Conservation (phyloP, 805 yeast genomes). For the Metschnikowia orientalis region DNA sequence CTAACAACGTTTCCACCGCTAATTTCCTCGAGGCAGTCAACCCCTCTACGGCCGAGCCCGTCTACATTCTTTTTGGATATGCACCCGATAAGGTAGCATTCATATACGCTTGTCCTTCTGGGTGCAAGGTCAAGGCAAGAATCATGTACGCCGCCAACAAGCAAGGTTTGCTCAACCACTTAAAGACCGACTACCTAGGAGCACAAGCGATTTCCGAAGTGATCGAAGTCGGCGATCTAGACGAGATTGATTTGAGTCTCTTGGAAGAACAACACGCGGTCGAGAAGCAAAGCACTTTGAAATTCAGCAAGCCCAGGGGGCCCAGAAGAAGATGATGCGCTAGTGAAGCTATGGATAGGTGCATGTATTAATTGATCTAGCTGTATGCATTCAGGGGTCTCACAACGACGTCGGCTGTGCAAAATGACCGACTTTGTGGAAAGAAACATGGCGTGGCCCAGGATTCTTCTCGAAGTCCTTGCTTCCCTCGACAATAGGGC, state of each 20-base stretch:
- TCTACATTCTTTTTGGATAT: conserved; percentile 51
- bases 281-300: conserved; percentile 22
- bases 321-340: conserved; percentile 51
- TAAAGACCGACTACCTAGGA: conserved; percentile 33
- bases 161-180: conserved; percentile 50
- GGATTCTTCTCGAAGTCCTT: no score
- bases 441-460: no score
- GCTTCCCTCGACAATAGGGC: no score
- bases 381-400: no score
- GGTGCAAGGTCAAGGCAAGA: conserved; percentile 82
- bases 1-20: conserved; percentile 16
- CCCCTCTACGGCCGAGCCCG: conserved; percentile 40
- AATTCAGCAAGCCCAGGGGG: conserved; percentile 60
- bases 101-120: conserved; percentile 85
- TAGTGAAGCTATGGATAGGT: no score
- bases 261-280: conserved; percentile 23
- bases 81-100: conserved; percentile 45
- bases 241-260: conserved; percentile 57
- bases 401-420: no score
- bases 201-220: conserved; percentile 37
- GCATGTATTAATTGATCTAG: no score
- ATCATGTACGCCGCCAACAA: conserved; percentile 89
- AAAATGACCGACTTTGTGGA: no score
- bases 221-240: conserved; percentile 70
- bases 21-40: conserved; percentile 19